Percentiles rank a stretch among this genome's conserved stretches.
Conservation (phyloP, 192 early-diverging fungal genomes). For the Powellomyces hirtus region DNA sequence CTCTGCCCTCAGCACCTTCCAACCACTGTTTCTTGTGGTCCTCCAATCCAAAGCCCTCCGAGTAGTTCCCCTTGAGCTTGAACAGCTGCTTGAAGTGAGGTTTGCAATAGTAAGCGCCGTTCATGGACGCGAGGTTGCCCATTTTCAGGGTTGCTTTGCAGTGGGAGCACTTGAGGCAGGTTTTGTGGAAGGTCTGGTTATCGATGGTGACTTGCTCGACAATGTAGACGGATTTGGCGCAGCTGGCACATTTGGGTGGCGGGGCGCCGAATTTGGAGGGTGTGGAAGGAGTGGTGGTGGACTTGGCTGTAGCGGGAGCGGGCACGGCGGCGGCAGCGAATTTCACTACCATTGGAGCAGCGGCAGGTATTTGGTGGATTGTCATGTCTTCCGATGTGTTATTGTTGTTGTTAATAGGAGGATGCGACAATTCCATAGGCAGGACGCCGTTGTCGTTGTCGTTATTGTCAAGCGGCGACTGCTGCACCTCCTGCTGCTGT, state of each 20-base stretch:
- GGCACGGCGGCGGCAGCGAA: neutral
- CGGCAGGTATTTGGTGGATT: no score
- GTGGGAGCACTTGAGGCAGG: slow-evolving; percentile 43
- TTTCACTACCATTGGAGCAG: neutral
- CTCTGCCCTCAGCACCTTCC: neutral
- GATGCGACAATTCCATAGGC: no score
- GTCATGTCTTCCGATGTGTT: no score
- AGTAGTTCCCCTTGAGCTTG: slow-evolving; percentile 57
- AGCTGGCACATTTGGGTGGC: slow-evolving; percentile 16
- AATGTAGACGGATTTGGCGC: slow-evolving; percentile 32
- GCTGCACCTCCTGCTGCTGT: no score
- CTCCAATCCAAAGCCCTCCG: slow-evolving; percentile 52
- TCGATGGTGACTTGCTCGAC: slow-evolving; percentile 37
- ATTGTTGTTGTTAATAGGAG: no score
- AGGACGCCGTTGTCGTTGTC: no score
- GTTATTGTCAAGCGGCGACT: no score
- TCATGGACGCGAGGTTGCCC: slow-evolving; percentile 42
- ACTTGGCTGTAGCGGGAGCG: neutral
- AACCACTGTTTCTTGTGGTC: slow-evolving; percentile 47
- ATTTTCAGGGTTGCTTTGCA: slow-evolving; percentile 40
- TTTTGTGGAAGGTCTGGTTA: slow-evolving; percentile 36
- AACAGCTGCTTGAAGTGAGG: slow-evolving; percentile 58
- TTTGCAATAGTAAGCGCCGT: slow-evolving; percentile 44
- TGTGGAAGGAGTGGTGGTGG: neutral
- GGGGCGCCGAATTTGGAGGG: slow-evolving; percentile 16